Percentiles rank a stretch among this genome's conserved stretches.
Evolutionary conservation across 306 rosid genomes (phyloP).

Genomic region (Ochetophila trinervis): DNA sequence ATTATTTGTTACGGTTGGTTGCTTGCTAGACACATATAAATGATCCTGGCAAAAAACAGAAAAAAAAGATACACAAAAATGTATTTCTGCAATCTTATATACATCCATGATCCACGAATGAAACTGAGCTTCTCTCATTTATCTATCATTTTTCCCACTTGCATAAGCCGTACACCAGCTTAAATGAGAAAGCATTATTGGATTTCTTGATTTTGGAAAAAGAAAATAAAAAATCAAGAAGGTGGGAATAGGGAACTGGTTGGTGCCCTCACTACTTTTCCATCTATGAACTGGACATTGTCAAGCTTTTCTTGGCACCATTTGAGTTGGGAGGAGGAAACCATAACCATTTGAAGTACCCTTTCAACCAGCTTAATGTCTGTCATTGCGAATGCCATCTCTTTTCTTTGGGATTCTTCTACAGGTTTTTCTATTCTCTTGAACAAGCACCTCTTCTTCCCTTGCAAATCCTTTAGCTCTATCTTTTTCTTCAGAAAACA

Average conservation of each 20-base stretch:
- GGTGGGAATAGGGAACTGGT: conserved; percentile 11
- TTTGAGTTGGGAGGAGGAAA: conserved; percentile 21
- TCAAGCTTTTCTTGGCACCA: conserved; percentile 22
- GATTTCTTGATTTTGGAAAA: too few relatives aligned
- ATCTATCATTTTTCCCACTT: too few relatives aligned
- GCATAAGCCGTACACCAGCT: too few relatives aligned
- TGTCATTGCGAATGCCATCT: conserved; percentile 10
- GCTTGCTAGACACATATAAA: too few relatives aligned
- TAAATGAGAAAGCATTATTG: too few relatives aligned
- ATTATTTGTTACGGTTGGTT: too few relatives aligned
- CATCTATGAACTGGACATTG: conserved; percentile 16
- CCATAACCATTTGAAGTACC: conserved; percentile 19
- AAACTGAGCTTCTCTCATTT: too few relatives aligned
- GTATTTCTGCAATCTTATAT: not conserved
- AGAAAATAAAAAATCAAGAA: not conserved
- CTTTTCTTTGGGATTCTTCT: conserved; percentile 10
- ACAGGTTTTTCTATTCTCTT: conserved; percentile 15
- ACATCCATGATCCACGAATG: too few relatives aligned
- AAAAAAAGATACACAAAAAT: too few relatives aligned
- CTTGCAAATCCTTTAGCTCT: conserved; percentile 14
- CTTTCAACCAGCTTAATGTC: conserved; percentile 15
- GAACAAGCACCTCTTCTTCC: conserved; percentile 19
- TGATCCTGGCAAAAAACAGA: too few relatives aligned
- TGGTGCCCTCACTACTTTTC: conserved; percentile 13
- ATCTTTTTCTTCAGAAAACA: conserved; percentile 6